Base-by-base conservation (phyloP, 1,284 basidiomycete genomes). In the Cerrena zonata region DNA sequence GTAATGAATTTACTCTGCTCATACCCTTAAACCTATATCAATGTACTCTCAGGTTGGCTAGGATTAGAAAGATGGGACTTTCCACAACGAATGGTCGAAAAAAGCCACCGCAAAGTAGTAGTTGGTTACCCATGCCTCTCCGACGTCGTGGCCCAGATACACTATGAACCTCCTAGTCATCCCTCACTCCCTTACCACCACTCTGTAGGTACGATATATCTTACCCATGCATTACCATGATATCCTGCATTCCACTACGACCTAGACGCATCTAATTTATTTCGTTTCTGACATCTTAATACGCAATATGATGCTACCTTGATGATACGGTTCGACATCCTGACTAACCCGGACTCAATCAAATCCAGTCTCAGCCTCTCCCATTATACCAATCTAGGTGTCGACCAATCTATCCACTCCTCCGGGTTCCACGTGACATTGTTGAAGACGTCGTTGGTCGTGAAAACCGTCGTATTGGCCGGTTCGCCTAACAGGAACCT, bases 401-500 rank as follows among this genome's bases (percentile, higher is more conserved):
- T 68, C 37, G 65, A 66, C 77, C 77, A 80, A 58, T 73, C 67
- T 53, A 77, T 68, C 73, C 74, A 80, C 41, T 72, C 58, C 22
- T 67, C 51, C 26, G 66, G 58, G 36, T 67, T 70, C 57, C 71
- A 78, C 10, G 65, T 65, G 27, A 69, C 64, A 30, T 67, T 65
- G 54, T 71, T 70, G 46, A 72, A 68, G 48, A 54, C 63, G 40
- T 71, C 71, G 56, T 77, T 76, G 1, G 75, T 77, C 54, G 67
- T 66, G 53, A 75, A 65, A 53, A 73, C 66, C 52, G 64, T 68
- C 22, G 77, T 79, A 65, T 69, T 75, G 25, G 68, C 68, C n/a
- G n/a, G n/a, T 60, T 74, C 66, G 24, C 65, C 73, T 44, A 74
- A 67, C 59, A 80, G 59, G 67, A 80, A 80, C 56, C 72, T 74